Evolutionary conservation across 2,329 filamentous ascomycete genomes (phyloP).

Genomic region (Trichoderma aggressivum): DNA sequence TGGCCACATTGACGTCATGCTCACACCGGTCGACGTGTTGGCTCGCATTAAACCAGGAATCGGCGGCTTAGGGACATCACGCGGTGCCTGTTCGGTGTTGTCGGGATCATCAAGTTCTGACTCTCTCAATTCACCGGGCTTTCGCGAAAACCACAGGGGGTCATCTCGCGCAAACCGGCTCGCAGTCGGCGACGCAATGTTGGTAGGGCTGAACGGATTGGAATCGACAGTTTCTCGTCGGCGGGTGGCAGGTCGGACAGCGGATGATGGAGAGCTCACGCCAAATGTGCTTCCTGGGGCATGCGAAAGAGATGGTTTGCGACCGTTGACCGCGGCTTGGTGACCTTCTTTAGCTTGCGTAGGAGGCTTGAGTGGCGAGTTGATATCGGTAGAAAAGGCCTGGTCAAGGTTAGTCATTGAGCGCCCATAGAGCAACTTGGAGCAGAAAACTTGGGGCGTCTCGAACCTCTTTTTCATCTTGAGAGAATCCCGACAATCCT

Average conservation of each 20-base stretch:
- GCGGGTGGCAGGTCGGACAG: slow-evolving; percentile 69
- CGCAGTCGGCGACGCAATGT: slow-evolving; percentile 59
- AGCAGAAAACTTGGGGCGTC: slow-evolving; percentile 3
- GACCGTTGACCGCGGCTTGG: slow-evolving; percentile 59
- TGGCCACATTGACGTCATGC: slow-evolving; percentile 44
- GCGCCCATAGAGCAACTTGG: background rate
- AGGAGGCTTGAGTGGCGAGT: slow-evolving; percentile 86
- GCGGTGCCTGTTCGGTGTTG: slow-evolving; percentile 28
- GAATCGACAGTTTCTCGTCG: slow-evolving; percentile 77
- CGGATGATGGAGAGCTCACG: slow-evolving; percentile 67
- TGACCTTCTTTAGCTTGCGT: slow-evolving; percentile 67
- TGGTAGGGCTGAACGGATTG: slow-evolving; percentile 56
- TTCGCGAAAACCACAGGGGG: slow-evolving; percentile 55
- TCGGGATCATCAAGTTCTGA: slow-evolving; percentile 53
- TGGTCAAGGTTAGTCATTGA: slow-evolving; percentile 39
- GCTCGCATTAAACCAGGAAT: slow-evolving; percentile 51
- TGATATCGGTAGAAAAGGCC: slow-evolving; percentile 82
- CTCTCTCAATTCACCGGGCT: slow-evolving; percentile 52
- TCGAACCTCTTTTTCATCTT: slow-evolving; percentile 58
- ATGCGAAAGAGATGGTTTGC: slow-evolving; percentile 81
- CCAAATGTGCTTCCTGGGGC: slow-evolving; percentile 62
- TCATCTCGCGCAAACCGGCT: slow-evolving; percentile 64
- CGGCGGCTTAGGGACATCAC: slow-evolving; percentile 33
- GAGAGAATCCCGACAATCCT: slow-evolving; percentile 65
- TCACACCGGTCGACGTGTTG: slow-evolving; percentile 50